Evolutionary conservation across 345 rosid species (phyloP), one percentile per base, ranked within the genome.

Genomic region (Populus pruinosa): DNA sequence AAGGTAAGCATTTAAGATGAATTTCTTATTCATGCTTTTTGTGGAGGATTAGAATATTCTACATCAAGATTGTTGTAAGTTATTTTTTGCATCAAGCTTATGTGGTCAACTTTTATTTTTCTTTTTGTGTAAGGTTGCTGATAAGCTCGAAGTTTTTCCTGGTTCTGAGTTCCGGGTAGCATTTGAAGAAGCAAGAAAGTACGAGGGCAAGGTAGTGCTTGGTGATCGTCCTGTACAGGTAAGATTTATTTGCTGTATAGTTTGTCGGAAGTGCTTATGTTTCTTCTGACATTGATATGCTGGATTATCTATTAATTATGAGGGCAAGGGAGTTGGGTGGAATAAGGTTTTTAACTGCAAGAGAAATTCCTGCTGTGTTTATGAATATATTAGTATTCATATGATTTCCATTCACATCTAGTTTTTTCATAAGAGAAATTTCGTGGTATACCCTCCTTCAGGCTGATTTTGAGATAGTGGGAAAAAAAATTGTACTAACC

Each of bases 181-280:
- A 65, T 91, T 43, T 88, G 94, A 96, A 87, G 98, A 92, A 87
- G 99, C 99, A 41, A 84, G 67, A 79, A 88, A 90, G 75, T 91
- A 93, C 85, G 92, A 90, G 73, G 92, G 92, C 73, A 89, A 84
- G 82, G 96, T 93, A 72, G 76, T 92, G 75, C 94, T 93, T 73
- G 99, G 99, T 77, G 99, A 96, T 90, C 98, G 99, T 69, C 97
- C 97, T 31, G 94, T 93, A 41, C 88, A 93, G 89, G 99, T 91
- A 70, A 78, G 75, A 75, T 75, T 25, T 49, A 74, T 50, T 67
- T 66, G 5, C 74, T 74, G 36, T 65, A 76, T 82, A 70, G 23
- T 27, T 47, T 12, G 53, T 33, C 44, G 35, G 21, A 66, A 69
- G 35, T 68, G 36, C 31, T 33, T 69, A 71, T 35, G 9, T 13